These are phyloP conservation scores for Globisporangium paddicum DNA, from an alignment of 352 stramenopile species.

Conservation along the genomic window DNA sequence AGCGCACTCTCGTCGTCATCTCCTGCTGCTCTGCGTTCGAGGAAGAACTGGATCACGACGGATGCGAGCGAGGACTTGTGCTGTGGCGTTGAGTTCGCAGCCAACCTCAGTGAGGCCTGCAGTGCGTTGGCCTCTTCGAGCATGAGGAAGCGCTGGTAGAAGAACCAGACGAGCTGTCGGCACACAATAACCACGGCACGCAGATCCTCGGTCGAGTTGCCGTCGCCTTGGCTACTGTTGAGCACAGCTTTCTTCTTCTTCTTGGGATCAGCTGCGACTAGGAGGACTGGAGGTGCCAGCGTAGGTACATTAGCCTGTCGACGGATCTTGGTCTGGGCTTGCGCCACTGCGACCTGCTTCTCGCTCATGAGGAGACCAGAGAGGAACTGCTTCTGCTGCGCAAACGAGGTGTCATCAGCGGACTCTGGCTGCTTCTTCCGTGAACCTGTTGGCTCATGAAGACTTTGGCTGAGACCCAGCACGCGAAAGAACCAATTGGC, in stretches of 20 bases:
- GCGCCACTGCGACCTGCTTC: constrained; percentile 20
- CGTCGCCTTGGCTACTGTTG: background rate
- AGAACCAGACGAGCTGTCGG: constrained; percentile 39
- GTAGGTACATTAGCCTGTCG: constrained; percentile 35
- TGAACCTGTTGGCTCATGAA: background rate
- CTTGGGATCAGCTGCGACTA: background rate
- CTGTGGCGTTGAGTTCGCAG: background rate
- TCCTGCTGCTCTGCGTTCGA: constrained; percentile 31
- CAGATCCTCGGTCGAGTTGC: constrained; percentile 1
- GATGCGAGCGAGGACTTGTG: constrained; percentile 17
- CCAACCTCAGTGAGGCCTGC: constrained; percentile 3
- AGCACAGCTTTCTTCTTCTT: constrained; percentile 7
- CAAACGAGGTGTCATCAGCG: constrained; percentile 5
- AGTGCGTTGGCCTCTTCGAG: constrained; percentile 34
- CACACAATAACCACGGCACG: constrained; percentile 13
- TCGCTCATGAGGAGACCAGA: constrained; percentile 30
- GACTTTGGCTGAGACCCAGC: background rate
- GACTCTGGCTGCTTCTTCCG: constrained; percentile 3
- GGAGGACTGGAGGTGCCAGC: constrained; percentile 11
- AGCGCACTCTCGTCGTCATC: constrained; percentile 26
- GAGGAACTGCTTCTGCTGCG: constrained; percentile 25
- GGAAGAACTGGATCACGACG: constrained; percentile 49
- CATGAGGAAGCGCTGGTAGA: constrained; percentile 62
- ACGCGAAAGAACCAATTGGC: constrained; percentile 2
- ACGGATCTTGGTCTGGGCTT: constrained; percentile 29